Evolutionary conservation across 192 early-diverging fungal genomes (phyloP).

Genomic region (Coemansia sp.): DNA sequence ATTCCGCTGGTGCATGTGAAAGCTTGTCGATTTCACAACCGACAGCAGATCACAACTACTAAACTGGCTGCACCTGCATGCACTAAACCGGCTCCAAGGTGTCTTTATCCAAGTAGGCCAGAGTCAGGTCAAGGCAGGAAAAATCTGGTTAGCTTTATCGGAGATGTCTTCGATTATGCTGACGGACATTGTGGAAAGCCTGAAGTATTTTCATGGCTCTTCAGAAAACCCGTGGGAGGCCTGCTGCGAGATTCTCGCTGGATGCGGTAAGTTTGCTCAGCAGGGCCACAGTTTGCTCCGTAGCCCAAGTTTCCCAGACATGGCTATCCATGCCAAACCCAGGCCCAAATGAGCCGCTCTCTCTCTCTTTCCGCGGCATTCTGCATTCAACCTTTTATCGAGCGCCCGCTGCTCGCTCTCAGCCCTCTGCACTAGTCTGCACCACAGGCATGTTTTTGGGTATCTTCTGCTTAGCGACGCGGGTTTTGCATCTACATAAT

Average conservation of each 20-base stretch:
- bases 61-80: not conserved
- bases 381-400: not conserved
- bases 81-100: not conserved
- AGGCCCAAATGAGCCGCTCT: not conserved
- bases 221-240: not conserved
- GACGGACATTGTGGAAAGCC: conserved; percentile 1
- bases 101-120: not conserved
- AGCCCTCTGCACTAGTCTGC: not conserved
- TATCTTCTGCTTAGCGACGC: not conserved
- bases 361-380: not conserved
- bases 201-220: not conserved
- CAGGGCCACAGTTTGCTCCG: not conserved
- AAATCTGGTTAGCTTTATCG: not conserved
- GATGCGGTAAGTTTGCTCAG: not conserved
- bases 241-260: not conserved
- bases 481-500: not conserved
- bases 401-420: not conserved
- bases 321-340: not conserved
- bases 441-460: not conserved
- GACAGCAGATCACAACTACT: not conserved
- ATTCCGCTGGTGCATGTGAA: conserved; percentile 3
- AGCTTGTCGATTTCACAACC: not conserved
- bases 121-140: not conserved
- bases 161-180: conserved; percentile 1
- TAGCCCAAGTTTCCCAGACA: not conserved